Evolutionary conservation across 495 filamentous ascomycete genomes (phyloP), one percentile per base, ranked within the genome.

Genomic region (Penicilliopsis zonata): DNA sequence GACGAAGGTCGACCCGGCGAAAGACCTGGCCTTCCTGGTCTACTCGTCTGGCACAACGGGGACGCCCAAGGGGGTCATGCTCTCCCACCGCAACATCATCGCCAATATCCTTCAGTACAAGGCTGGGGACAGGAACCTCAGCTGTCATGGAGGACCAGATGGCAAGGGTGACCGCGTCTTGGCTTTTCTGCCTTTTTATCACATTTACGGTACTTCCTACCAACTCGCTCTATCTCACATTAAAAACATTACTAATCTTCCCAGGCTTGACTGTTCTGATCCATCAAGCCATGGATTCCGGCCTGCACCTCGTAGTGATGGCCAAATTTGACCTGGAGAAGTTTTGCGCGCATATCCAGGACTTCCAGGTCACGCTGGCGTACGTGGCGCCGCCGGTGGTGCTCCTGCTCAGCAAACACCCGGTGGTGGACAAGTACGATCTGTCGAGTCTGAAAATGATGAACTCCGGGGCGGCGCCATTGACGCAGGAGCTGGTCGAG

Each of bases 41-140:
- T 96, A 94, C 55, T 80, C 72, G 19, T 84, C 77, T 20, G 88
- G 88, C n/a, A 95, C 88, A 0, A 94, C 87, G 0, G 88, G 88
- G 9, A 55, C 82, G 33, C 87, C 90, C 2, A 95, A 96, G 56
- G 88, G 88, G 12, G 88, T 94, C n/a, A 82, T 82, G 74, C 59
- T 95, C 6, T 80, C 70, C 24, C 88, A 96, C 49, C 43, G 53
- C 32, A 95, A 95, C 53, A 75, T 95, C 29, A 64, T 88, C 2
- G 56, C 83, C 40, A 90, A 94, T 51, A 49, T 67, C 5, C 36
- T 76, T 31, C 67, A 72, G 55, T 47, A 72, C 7, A 63, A 55
- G 6, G 57, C 60, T 16, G 70, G 61, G 1, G 84, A 94, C 22
- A 58, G 57, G 1, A 63, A 80, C 27, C 47, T 85, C 36, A 62